Conservation (phyloP, 2,329 filamentous ascomycete species). For the Ophiocordyceps robertsii region DNA sequence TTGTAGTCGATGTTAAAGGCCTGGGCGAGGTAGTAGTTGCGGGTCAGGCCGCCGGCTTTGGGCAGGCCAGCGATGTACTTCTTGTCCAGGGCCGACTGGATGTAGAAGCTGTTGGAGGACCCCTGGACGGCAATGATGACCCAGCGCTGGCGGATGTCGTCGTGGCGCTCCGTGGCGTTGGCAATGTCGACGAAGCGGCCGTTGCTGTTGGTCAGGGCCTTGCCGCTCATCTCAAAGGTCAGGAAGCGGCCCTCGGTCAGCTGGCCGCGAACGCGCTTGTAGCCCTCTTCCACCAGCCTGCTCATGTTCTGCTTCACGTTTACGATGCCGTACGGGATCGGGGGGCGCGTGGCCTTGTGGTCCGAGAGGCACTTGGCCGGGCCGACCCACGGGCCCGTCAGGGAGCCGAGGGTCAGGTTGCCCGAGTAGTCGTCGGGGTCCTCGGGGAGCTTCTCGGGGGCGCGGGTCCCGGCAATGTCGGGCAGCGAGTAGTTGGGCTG, state of each 20-base stretch:
- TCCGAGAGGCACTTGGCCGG: slow-evolving; percentile 6
- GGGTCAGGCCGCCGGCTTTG: slow-evolving; percentile 3
- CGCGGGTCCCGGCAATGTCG: background rate
- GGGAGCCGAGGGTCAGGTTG: slow-evolving; percentile 6
- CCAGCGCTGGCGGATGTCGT: slow-evolving; percentile 30
- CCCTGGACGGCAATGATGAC: slow-evolving; percentile 25
- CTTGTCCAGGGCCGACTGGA: slow-evolving; percentile 13
- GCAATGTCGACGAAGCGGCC: slow-evolving; percentile 8
- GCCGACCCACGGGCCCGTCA: slow-evolving; percentile 7
- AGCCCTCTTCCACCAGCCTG: slow-evolving; percentile 46
- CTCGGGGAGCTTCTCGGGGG: slow-evolving; percentile 2
- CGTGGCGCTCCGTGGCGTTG: slow-evolving; percentile 16
- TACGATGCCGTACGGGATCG: slow-evolving; percentile 4
- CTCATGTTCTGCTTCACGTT: slow-evolving; percentile 72
- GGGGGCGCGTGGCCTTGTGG: slow-evolving; percentile 2
- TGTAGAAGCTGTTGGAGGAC: slow-evolving; percentile 8
- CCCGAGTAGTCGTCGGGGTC: slow-evolving; percentile 3
- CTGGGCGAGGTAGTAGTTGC: slow-evolving; percentile 3
- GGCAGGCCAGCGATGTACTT: slow-evolving; percentile 28
- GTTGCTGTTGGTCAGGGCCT: slow-evolving; percentile 21
- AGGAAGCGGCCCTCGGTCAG: slow-evolving; percentile 40
- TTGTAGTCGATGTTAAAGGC: slow-evolving; percentile 4
- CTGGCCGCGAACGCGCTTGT: slow-evolving; percentile 35
- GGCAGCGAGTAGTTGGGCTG: slow-evolving; percentile 6
- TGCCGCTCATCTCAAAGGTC: slow-evolving; percentile 29